Evolutionary conservation across 257 asterid genomes (phyloP), one percentile per base, ranked within the genome.

Genomic region (Fraxinus pennsylvanica): DNA sequence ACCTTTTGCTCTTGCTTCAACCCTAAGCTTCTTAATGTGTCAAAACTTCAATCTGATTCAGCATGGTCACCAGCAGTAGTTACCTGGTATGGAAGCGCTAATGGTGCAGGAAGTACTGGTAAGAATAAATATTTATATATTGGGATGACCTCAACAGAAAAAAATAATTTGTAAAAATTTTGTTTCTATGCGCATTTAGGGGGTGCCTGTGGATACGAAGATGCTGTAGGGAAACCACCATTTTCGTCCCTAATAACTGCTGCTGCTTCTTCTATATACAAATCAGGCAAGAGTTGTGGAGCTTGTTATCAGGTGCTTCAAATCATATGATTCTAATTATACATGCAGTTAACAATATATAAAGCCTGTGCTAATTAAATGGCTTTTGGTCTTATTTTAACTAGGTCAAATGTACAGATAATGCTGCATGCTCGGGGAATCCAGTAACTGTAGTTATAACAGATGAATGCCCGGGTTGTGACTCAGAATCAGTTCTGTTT

Each of bases 51-150:
- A 21, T n/a, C 87, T 0, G 82, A 74, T 9, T 78, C 84, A n/a
- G 84, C 50, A 27, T 94, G 98, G 98, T 83, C 94, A 3, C 30
- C 92, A 0, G 94, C 93, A n/a, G 87, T 83, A 30, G 98, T 97
- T 33, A 94, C 94, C 71, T 94, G 98, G 98, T 92, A 94, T 27
- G 98, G 97, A 54, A 86, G 85, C 59, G 89, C 96, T 72, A 79
- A 72, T 4, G 98, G 98, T 75, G 94, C 97, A 1, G 98, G 97
- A 74, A 91, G 91, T 75, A 90, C 81, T 68, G 98, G 98, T 94
- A 87, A 85, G 75, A 6, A 70, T 13, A 19, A 22, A 32, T 29
- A 21, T 25, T 25, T 29, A 1, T 39, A 1, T 50, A 3, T 4
- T 47, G 57, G 5, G 50, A 43, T 43, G 1, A 9, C 4, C 50